Percentiles rank a stretch among this genome's conserved stretches.
Evolutionary conservation across 2,329 filamentous ascomycete species (phyloP).

Genomic region (Alternaria panax): DNA sequence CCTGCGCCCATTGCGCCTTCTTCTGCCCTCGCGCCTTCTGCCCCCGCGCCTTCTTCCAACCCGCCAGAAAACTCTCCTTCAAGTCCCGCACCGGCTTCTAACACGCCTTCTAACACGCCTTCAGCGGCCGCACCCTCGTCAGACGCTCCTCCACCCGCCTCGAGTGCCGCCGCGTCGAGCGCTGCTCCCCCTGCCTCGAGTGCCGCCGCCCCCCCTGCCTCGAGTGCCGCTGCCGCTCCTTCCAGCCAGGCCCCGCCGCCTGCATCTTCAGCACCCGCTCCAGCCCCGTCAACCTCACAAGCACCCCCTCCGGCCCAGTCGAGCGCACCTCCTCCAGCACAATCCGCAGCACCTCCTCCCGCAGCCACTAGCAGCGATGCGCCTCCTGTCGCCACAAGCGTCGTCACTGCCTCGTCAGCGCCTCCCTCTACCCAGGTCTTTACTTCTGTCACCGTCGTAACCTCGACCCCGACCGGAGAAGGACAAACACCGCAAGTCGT

Average conservation of each 20-base stretch:
- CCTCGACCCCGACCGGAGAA: slow-evolving; percentile 23
- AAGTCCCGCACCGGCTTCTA: slow-evolving; percentile 19
- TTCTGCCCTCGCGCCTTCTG: slow-evolving; percentile 21
- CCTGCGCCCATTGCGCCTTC: slow-evolving; percentile 29
- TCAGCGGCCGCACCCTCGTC: slow-evolving; percentile 21
- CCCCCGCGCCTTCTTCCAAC: slow-evolving; percentile 20
- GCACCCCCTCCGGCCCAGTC: slow-evolving; percentile 18
- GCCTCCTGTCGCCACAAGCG: slow-evolving; percentile 19
- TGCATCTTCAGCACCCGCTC: slow-evolving; percentile 6
- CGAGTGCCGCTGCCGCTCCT: slow-evolving; percentile 23
- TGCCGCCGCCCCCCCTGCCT: slow-evolving; percentile 25
- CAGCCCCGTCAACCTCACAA: slow-evolving; percentile 16
- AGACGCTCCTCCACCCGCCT: slow-evolving; percentile 15
- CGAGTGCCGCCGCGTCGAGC: slow-evolving; percentile 17
- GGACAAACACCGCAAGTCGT: slow-evolving; percentile 31
- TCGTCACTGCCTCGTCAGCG: slow-evolving; percentile 35
- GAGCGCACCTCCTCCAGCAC: slow-evolving; percentile 12
- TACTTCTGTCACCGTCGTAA: slow-evolving; percentile 33
- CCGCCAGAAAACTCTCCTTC: slow-evolving; percentile 27
- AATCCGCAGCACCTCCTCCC: slow-evolving; percentile 15
- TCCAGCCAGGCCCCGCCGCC: slow-evolving; percentile 7
- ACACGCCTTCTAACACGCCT: slow-evolving; percentile 28
- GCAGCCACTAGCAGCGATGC: background rate
- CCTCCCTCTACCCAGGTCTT: slow-evolving; percentile 28
- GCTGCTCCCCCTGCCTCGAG: slow-evolving; percentile 30